Conservation (phyloP, 2,329 filamentous ascomycete species). For the Fusarium veterinarium region DNA sequence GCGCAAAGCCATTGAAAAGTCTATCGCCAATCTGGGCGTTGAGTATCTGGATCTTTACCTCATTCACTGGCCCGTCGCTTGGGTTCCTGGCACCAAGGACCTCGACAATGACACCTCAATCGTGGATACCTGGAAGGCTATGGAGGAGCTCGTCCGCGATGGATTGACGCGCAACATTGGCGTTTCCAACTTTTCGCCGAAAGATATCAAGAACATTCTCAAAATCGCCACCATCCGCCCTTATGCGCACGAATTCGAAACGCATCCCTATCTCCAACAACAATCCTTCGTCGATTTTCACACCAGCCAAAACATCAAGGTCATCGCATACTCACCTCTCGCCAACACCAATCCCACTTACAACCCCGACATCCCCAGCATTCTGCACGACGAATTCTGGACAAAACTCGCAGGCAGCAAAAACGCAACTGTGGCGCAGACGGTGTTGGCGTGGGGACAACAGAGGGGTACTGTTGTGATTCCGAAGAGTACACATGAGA, state of each 20-base stretch:
- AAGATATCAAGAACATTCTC: constrained; percentile 59
- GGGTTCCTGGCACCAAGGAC: constrained; percentile 33
- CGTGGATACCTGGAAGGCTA: constrained; percentile 48
- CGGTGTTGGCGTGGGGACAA: constrained; percentile 39
- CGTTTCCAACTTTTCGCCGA: constrained; percentile 68
- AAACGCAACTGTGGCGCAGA: constrained; percentile 38
- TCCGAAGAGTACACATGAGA: constrained; percentile 33
- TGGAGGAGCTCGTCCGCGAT: constrained; percentile 44
- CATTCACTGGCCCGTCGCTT: constrained; percentile 46
- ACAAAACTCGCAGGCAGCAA: constrained; percentile 23
- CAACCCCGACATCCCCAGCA: constrained; percentile 31
- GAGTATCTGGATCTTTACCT: constrained; percentile 50
- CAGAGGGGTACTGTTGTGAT: constrained; percentile 37
- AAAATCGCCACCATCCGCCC: constrained; percentile 45
- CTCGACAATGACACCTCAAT: constrained; percentile 37
- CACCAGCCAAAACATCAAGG: constrained; percentile 43
- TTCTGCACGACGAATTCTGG: constrained; percentile 38
- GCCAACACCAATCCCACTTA: constrained; percentile 40
- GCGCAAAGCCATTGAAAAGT: constrained; percentile 45
- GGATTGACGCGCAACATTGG: constrained; percentile 53
- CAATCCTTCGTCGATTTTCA: constrained; percentile 45
- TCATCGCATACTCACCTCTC: constrained; percentile 40
- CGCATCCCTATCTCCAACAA: constrained; percentile 69
- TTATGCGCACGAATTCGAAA: constrained; percentile 55
- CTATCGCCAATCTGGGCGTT: constrained; percentile 47